Evolutionary conservation across 164 flowering plant genomes (phyloP).

Genomic region (Macadamia integrifolia): DNA sequence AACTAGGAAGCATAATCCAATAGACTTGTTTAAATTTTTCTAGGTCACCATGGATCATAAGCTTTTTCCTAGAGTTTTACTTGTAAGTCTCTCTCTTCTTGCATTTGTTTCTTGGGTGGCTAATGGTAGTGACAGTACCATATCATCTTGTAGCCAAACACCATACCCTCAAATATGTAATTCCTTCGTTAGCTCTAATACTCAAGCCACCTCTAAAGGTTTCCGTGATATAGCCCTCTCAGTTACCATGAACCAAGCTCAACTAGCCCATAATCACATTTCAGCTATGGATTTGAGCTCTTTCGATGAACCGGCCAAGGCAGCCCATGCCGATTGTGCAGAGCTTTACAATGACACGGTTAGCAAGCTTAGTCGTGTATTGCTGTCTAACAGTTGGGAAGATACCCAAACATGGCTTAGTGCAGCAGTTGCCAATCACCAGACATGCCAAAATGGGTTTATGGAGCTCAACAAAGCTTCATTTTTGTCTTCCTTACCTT

Average conservation of each 20-base stretch:
- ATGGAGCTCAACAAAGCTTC: neutral
- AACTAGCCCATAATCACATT: conserved; percentile 27
- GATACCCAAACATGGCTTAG: neutral
- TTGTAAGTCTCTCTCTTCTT: conserved; percentile 3
- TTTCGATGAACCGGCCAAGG: conserved; percentile 4
- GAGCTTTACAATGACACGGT: neutral
- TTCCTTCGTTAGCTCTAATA: neutral
- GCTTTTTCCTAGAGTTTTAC: neutral
- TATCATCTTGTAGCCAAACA: neutral
- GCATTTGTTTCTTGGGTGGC: neutral
- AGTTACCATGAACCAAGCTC: neutral
- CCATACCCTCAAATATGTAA: neutral
- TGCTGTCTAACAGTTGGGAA: neutral
- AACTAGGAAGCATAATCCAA: too few relatives aligned
- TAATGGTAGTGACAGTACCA: neutral
- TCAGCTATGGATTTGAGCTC: conserved; percentile 34
- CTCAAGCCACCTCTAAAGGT: neutral
- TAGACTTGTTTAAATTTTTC: too few relatives aligned
- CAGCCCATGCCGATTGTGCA: neutral
- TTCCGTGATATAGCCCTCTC: neutral
- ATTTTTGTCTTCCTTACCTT: neutral
- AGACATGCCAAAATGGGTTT: neutral
- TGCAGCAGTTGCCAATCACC: neutral
- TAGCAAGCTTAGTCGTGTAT: neutral
- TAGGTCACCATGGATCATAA: neutral